phyloP scores from a whole-genome alignment of 164 flowering plant species.

The Berberis thunbergii region DNA sequence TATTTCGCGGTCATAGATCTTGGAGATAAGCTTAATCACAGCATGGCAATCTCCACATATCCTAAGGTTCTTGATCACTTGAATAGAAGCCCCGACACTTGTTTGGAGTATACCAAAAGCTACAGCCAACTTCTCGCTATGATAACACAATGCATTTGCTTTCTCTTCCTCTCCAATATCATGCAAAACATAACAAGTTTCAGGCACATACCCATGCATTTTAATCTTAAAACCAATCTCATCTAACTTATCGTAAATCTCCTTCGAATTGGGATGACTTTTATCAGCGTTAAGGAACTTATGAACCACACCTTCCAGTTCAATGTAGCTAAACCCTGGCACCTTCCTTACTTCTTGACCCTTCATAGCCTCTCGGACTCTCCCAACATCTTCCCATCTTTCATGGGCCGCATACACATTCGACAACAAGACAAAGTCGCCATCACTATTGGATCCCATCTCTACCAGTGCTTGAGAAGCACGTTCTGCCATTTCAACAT shows the following conservation, averaged over 20 bases:
- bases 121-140: neutral
- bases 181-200: neutral
- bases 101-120: neutral
- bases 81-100: neutral
- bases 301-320: neutral
- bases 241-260: neutral
- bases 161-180: neutral
- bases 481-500: neutral
- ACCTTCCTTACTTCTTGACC: neutral
- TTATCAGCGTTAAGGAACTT: neutral
- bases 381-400: conserved; percentile 3
- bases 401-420: neutral
- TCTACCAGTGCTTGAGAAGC: neutral
- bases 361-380: neutral
- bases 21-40: neutral
- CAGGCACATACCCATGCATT: neutral
- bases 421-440: neutral
- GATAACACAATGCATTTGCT: neutral
- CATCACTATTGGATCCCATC: neutral
- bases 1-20: neutral
- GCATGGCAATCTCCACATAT: neutral
- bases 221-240: neutral
- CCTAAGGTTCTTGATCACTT: neutral
- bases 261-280: neutral
- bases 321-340: neutral